A percentile compares a stretch with the other conserved stretches of the same genome.
Evolutionary conservation across 2,329 filamentous ascomycete genomes (phyloP).

Genomic region (Apiospora pterosperma): DNA sequence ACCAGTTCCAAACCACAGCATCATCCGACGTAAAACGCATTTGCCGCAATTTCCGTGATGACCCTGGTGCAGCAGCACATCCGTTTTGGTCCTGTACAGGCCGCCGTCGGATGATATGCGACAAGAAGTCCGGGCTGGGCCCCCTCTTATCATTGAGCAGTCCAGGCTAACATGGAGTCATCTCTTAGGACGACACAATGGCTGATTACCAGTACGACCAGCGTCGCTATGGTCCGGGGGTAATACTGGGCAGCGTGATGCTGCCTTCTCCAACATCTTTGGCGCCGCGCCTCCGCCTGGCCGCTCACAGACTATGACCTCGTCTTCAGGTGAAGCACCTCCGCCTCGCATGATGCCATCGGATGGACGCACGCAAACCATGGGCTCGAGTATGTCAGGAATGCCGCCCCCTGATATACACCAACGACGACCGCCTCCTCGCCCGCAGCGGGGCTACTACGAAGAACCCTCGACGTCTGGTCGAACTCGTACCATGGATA

Average conservation of each 20-base stretch:
- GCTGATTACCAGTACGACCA: conserved; percentile 52
- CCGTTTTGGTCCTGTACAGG: neutral
- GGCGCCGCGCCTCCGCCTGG: conserved; percentile 81
- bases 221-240: conserved; percentile 50
- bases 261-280: conserved; percentile 95
- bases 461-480: conserved; percentile 31
- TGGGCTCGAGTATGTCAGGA: conserved; percentile 52
- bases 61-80: neutral
- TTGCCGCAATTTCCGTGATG: neutral
- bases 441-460: conserved; percentile 29
- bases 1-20: neutral
- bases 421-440: conserved; percentile 58
- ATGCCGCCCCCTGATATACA: conserved; percentile 46
- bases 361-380: conserved; percentile 74
- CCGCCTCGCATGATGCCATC: conserved; percentile 47
- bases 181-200: conserved; percentile 45
- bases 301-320: conserved; percentile 93
- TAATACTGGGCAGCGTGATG: conserved; percentile 75
- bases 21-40: neutral
- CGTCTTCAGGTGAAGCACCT: conserved; percentile 54
- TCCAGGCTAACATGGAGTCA: conserved; percentile 8
- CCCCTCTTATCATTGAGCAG: neutral
- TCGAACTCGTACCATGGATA: conserved; percentile 40
- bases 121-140: neutral
- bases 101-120: neutral